These are phyloP conservation scores for Biscogniauxia marginata DNA, from an alignment of 2,329 filamentous ascomycete genomes.

Conservation along the genomic window DNA sequence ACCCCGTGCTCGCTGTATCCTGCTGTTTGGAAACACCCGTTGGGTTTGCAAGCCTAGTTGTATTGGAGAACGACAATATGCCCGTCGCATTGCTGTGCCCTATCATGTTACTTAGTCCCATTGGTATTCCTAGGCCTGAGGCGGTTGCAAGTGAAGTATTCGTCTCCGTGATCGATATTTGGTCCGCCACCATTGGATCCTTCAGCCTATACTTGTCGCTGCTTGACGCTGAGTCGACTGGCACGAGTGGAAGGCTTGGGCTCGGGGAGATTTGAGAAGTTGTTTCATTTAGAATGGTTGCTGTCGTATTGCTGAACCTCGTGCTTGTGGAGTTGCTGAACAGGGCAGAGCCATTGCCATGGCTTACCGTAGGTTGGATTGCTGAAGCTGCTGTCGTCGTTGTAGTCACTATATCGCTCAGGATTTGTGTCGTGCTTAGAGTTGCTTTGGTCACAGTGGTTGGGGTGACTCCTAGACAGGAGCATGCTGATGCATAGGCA, in stretches of 20 bases:
- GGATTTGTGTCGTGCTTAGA: slow-evolving; percentile 9
- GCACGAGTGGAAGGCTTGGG: background rate
- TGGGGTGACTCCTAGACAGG: slow-evolving; percentile 16
- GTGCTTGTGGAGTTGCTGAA: slow-evolving; percentile 15
- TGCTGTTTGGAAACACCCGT: background rate
- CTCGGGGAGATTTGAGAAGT: slow-evolving; percentile 1
- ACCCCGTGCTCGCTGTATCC: slow-evolving; percentile 1
- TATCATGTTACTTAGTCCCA: background rate
- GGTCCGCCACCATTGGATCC: slow-evolving; percentile 2
- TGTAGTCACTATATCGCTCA: slow-evolving; percentile 5
- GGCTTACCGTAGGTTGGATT: slow-evolving; percentile 8
- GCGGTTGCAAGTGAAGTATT: background rate
- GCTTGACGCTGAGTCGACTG: background rate
- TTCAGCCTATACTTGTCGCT: slow-evolving; percentile 13
- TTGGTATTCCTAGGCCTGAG: background rate
- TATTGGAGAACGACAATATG: slow-evolving; percentile 2
- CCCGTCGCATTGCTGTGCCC: slow-evolving; percentile 5
- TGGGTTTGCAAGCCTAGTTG: slow-evolving; percentile 9
- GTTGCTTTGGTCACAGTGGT: slow-evolving; percentile 13
- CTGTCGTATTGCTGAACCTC: slow-evolving; percentile 8
- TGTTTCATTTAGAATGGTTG: slow-evolving; percentile 4
- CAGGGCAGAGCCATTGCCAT: slow-evolving; percentile 7
- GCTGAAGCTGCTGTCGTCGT: slow-evolving; percentile 3
- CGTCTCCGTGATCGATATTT: background rate
- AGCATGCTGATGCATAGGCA: slow-evolving; percentile 22